Base-by-base conservation (phyloP, 176 grass and related monocot species). In the Stipa capillata region DNA sequence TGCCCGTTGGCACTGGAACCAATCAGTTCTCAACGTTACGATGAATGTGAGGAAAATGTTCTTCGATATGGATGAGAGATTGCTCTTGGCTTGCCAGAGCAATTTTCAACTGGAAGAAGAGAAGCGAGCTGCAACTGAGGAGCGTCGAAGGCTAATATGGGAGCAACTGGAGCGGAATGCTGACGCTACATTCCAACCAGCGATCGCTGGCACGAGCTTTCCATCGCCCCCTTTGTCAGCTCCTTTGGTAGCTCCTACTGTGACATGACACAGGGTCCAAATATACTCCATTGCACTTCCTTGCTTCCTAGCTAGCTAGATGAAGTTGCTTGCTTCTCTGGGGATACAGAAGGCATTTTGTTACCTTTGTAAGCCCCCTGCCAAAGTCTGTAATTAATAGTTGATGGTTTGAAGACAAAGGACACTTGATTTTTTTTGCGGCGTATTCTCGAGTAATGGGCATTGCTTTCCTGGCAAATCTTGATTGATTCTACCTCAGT, bases 11-110 rank as follows among this genome's bases (percentile, higher is more conserved):
- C 97, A 96, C 61, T 99, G 97, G 97, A 99, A 93, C 76, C 92
- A 94, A 40, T 87, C 90, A 0, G 92, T 99, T 74, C 84, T 99
- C 69, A 99, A 95, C 13, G 78, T 99, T 44, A 96, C 92, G 1
- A 83, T 89, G 82, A 99, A 99, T 49, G 90, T 96, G 3, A 81
- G 84, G 62, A 96, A 99, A 79, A 93, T 93, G 88, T 91, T 99
- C 82, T 76, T 68, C 0, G 97, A 96, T 45, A 96, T 99, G 92
- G 97, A 99, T 48, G 97, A 96, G 78, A 86, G 58, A 60, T 85
- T 99, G 21, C 82, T 99, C 39, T 73, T 91, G 68, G 32, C 85
- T 75, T 99, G 97, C 24, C 90, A 96, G 76, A 89, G 32, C 43
- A 96, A 87, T 72, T 96, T 99, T 60, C 65, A 87, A 82, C 92